Evolutionary conservation across 2,329 filamentous ascomycete species (phyloP).

Genomic region (Cercospora citrullina): DNA sequence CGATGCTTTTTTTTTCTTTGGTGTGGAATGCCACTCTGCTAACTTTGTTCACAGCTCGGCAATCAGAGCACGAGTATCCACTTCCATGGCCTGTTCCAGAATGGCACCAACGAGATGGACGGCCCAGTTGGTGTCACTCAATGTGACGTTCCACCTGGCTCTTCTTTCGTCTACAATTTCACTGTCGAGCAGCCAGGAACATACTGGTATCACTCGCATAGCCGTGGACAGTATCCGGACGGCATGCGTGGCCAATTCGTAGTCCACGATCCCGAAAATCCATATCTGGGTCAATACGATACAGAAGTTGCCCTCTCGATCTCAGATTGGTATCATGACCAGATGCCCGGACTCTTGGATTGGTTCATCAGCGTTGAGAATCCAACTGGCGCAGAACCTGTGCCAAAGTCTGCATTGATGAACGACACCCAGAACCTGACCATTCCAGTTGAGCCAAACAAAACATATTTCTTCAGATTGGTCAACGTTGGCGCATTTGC

Average conservation of each 20-base stretch:
- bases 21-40: too few relatives aligned
- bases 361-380: constrained; percentile 57
- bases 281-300: constrained; percentile 54
- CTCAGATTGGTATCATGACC: constrained; percentile 72
- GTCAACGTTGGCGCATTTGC: constrained; percentile 71
- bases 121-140: constrained; percentile 68
- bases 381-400: constrained; percentile 62
- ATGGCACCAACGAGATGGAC: constrained; percentile 73
- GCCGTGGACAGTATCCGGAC: constrained; percentile 65
- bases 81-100: constrained; percentile 77
- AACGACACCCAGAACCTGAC: constrained; percentile 59
- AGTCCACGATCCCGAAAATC: constrained; percentile 60
- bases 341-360: constrained; percentile 52
- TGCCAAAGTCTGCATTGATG: constrained; percentile 64
- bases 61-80: constrained; percentile 68
- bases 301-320: constrained; percentile 66
- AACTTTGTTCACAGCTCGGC: constrained; percentile 43
- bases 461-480: constrained; percentile 65
- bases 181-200: constrained; percentile 55
- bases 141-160: constrained; percentile 64
- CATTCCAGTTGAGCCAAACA: constrained; percentile 51
- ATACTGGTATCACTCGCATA: constrained; percentile 68
- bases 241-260: constrained; percentile 68
- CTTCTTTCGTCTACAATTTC: constrained; percentile 67
- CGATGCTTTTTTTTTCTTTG: too few relatives aligned